Evolutionary conservation across 2,329 filamentous ascomycete genomes (phyloP).

Genomic region (Curvularia sp.): DNA sequence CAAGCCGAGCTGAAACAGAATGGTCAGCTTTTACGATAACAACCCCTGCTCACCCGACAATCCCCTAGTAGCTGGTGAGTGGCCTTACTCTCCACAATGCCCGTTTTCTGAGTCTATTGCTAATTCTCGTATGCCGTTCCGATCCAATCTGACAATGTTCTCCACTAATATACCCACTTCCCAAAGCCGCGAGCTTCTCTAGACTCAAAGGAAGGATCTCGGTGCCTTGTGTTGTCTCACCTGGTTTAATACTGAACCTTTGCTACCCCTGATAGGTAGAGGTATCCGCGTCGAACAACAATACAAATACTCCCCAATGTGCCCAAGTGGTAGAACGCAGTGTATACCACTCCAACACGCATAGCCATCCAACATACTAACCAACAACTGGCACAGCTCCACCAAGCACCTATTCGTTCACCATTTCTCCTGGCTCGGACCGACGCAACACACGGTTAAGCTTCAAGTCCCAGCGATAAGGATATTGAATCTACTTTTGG

Average conservation of each 20-base stretch:
- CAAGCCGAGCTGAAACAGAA: conserved; percentile 3
- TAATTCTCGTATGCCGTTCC: background rate
- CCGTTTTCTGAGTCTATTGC: background rate
- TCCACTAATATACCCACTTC: conserved; percentile 2
- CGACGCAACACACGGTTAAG: background rate
- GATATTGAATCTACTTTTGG: background rate
- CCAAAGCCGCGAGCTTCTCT: conserved; percentile 28
- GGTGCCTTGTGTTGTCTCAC: conserved; percentile 24
- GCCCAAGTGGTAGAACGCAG: background rate
- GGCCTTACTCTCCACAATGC: background rate
- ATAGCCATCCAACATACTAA: background rate
- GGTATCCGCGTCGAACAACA: conserved; percentile 21
- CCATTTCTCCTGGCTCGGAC: background rate
- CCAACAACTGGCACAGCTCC: background rate
- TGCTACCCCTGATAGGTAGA: conserved; percentile 24
- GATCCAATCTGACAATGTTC: background rate
- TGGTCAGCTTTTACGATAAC: background rate
- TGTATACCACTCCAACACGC: background rate
- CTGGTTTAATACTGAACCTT: conserved; percentile 22
- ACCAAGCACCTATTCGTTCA: background rate
- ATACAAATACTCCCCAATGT: conserved; percentile 31
- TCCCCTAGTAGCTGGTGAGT: background rate
- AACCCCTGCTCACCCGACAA: background rate
- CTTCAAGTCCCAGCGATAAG: no score
- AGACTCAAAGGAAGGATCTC: conserved; percentile 35